Evolutionary conservation across 2,329 filamentous ascomycete genomes (phyloP), one percentile per base, ranked within the genome.

Genomic region (Colletotrichum neosansevieriae): DNA sequence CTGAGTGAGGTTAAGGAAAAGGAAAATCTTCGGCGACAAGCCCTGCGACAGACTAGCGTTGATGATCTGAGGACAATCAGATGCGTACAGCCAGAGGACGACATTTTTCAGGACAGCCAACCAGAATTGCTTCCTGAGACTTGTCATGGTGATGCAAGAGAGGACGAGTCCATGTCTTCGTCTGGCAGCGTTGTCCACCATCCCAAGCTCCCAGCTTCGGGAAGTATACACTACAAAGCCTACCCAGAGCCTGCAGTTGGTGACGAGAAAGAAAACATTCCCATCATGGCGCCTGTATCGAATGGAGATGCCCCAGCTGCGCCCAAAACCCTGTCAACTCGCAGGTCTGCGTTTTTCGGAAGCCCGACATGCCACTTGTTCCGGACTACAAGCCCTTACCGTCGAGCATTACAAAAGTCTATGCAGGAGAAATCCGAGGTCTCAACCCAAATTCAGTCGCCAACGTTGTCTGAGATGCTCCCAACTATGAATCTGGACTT

Each of bases 371-470:
- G 81, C 15, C 83, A 86, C 67, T 76, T 88, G 1, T 87, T 88
- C 68, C 81, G 86, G 32, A 85, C 85, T 0, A 78, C 81, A 29
- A 89, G 86, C 61, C 86, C 87, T 0, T 90, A 85, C 71, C 83
- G 87, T 3, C 83, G 83, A 29, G 84, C 83, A 2, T 73, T 89
- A 36, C 82, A 80, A 50, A 80, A 82, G 57, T 83, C 77, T 2
- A 86, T 86, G 72, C 77, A 78, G 63, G 73, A 77, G 7, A 77
- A 78, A 15, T 73, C 36, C 4, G 53, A 80, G 7, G 74, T 76
- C 15, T 70, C 68, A 2, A 70, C 74, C 5, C 65, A 72, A 3
- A 63, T 66, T 0, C 74, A 70, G 6, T 75, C 75, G 3, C 44
- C 63, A 42, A 57, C 58, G 11, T 6, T 38, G 36, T 38, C 29